phyloP scores from a whole-genome alignment of 331 rosid genomes.

The Malus hybrid region DNA sequence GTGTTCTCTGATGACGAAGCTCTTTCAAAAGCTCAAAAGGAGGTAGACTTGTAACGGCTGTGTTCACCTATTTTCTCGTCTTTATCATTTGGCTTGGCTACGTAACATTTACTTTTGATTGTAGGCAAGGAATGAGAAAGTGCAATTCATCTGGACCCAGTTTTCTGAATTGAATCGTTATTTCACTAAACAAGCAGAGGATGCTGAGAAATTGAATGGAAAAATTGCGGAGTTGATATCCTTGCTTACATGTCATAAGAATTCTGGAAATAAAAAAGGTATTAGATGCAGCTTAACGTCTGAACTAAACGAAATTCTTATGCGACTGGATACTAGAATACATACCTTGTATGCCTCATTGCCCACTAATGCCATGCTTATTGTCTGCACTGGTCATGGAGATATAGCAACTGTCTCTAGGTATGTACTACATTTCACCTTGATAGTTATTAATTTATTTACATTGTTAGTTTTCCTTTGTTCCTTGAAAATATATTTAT shows the following conservation, averaged over 20 bases:
- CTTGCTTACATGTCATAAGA: conserved; percentile 61
- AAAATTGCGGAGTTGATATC: conserved; percentile 84
- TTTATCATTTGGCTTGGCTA: background rate
- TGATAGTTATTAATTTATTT: background rate
- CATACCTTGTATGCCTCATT: conserved; percentile 41
- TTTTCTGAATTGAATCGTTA: conserved; percentile 72
- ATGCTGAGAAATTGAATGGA: conserved; percentile 57
- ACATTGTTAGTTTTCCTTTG: background rate
- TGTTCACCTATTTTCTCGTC: background rate
- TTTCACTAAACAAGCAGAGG: conserved; percentile 69
- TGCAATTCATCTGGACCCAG: conserved; percentile 90
- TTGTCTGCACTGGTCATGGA: conserved; percentile 92
- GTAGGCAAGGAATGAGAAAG: conserved; percentile 76
- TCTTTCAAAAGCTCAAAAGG: conserved; percentile 59
- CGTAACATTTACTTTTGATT: conserved; percentile 7
- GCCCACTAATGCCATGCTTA: conserved; percentile 80
- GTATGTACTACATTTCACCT: conserved; percentile 27
- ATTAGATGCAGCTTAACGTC: conserved; percentile 29
- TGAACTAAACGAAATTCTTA: conserved; percentile 69
- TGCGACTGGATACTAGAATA: conserved; percentile 63
- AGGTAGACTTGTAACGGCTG: conserved; percentile 42
- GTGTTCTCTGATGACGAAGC: conserved; percentile 89
- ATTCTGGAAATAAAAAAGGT: conserved; percentile 36
- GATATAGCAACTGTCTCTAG: conserved; percentile 81
- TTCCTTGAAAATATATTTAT: background rate